Evolutionary conservation across 345 rosid genomes (phyloP).

Genomic region (Citrus medica): DNA sequence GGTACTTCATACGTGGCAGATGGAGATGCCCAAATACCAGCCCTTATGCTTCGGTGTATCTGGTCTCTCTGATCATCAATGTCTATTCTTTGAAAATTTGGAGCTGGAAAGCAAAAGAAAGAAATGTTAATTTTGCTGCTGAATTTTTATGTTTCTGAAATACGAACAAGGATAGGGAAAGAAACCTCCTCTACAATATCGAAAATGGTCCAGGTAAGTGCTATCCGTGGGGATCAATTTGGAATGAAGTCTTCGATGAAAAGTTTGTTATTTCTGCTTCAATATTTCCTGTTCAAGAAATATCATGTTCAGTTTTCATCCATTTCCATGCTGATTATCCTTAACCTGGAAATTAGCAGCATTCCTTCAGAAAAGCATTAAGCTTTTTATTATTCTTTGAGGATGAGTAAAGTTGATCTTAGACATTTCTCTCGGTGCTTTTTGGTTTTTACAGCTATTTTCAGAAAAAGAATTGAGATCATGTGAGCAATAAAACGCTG

Average conservation of each 20-base stretch:
- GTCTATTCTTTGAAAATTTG: background rate
- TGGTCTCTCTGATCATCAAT: constrained; percentile 53
- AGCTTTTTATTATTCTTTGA: background rate
- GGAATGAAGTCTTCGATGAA: background rate
- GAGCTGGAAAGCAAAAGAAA: background rate
- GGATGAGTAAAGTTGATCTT: background rate
- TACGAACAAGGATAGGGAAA: background rate
- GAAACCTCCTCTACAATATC: background rate
- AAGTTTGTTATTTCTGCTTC: background rate
- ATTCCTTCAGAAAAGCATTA: too few relatives aligned
- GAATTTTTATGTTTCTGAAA: background rate
- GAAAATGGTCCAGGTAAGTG: background rate
- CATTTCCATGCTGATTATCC: too few relatives aligned
- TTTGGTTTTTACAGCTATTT: background rate
- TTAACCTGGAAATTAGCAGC: too few relatives aligned
- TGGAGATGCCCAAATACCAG: constrained; percentile 46
- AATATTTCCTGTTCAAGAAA: background rate
- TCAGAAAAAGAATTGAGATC: too few relatives aligned
- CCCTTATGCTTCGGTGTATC: constrained; percentile 64
- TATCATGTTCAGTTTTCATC: too few relatives aligned
- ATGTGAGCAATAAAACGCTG: background rate
- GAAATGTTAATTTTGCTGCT: too few relatives aligned
- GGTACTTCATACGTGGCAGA: constrained; percentile 57
- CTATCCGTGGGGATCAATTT: too few relatives aligned
- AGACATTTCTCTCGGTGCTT: background rate